Evolutionary conservation across 1,284 basidiomycete species (phyloP), one percentile per base, ranked within the genome.

Genomic region (Heterobasidion parviporum): DNA sequence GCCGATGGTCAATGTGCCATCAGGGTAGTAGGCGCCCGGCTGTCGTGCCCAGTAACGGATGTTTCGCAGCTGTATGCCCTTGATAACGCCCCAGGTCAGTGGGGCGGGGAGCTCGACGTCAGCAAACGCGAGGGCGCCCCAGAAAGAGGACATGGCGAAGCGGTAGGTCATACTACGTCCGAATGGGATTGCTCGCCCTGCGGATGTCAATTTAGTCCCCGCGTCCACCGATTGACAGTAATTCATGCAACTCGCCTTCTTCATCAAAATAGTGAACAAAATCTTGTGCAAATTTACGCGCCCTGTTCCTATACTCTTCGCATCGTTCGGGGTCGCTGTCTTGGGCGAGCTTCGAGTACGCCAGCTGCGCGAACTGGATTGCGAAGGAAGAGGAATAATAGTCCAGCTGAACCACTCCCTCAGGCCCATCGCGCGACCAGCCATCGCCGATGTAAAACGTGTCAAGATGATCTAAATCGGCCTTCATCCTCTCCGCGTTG

Each of bases 141-240:
- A 89, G 67, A 88, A 88, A 7, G 86, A 82, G 26, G 87, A 83
- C 78, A 87, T 87, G 8, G 87, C 87, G 63, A 87, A 89, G 48
- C 89, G 80, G 66, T 90, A 90, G 6, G 84, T 83, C 74, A 89
- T 77, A 59, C 85, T 87, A 50, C 88, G 72, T 6, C 88, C 89
- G 62, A 89, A 92, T 0, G 88, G 83, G 62, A 90, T 83, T 0
- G 82, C 85, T 14, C 85, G 80, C 14, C 87, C 87, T 87, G 57
- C 7, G 4, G 54, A 26, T 26, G 26, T 4, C 26, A 26, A 26
- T 3, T 26, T 26, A 26, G 26, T 26, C 5, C 26, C 26, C 26
- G 26, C 26, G 26, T 26, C 26, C 5, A 0, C 5, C 26, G 4
- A 26, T 5, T 26, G 26, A 26, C 26, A 6, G 26, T 26, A 3